Conservation (phyloP, 1,284 basidiomycete species). For the Stereum hirsutum region DNA sequence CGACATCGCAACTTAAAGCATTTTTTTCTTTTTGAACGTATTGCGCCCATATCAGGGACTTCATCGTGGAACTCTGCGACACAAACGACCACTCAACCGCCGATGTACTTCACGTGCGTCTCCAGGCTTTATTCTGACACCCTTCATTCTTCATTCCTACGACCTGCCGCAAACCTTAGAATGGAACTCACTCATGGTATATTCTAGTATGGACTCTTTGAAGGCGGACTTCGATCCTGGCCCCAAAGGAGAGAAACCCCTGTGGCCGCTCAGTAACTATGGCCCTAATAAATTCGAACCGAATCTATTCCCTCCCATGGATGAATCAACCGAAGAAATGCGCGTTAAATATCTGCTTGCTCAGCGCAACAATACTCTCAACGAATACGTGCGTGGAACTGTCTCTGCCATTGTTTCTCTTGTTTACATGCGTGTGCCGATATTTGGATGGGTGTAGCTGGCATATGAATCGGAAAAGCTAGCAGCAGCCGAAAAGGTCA, state of each 20-base stretch:
- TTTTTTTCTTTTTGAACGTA: no score
- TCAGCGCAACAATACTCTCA: constrained; percentile 40
- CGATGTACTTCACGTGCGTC: no score
- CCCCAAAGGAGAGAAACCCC: constrained; percentile 49
- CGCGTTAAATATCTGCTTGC: constrained; percentile 61
- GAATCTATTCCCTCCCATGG: constrained; percentile 57
- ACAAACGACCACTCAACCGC: constrained; percentile 14
- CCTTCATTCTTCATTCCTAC: no score
- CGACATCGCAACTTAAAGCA: no score
- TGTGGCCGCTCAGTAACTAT: constrained; percentile 80
- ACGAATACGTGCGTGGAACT: constrained; percentile 76
- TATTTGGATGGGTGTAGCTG: constrained; percentile 23
- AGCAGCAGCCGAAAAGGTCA: constrained; percentile 27
- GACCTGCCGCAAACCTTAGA: no score
- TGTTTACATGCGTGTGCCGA: constrained; percentile 2
- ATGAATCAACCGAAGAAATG: constrained; percentile 79
- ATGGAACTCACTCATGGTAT: constrained; percentile 2
- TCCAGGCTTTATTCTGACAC: no score
- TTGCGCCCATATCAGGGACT: no score
- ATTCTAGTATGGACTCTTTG: constrained; percentile 52
- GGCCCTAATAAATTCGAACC: constrained; percentile 74
- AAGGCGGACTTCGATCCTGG: constrained; percentile 45
- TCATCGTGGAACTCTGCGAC: no score
- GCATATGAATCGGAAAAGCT: constrained; percentile 46
- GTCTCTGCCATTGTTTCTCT: constrained; percentile 13